These are phyloP conservation scores for Globisporangium echinulatum DNA, from an alignment of 352 stramenopile species.

Conservation along the genomic window DNA sequence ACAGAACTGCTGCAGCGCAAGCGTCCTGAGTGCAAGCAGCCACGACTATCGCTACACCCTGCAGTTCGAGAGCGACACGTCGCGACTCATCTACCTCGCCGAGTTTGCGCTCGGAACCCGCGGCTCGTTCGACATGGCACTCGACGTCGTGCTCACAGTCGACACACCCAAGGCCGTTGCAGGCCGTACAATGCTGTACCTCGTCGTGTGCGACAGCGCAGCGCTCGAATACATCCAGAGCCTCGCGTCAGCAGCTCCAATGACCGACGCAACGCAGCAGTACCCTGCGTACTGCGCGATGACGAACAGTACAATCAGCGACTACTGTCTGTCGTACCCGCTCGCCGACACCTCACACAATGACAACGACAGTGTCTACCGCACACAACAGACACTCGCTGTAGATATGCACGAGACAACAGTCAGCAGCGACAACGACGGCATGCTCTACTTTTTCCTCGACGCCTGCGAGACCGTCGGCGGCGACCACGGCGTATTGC, in stretches of 20 bases:
- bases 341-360: conserved; percentile 25
- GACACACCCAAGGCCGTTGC: conserved; percentile 14
- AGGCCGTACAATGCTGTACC: conserved; percentile 37
- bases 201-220: conserved; percentile 35
- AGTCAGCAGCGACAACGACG: conserved; percentile 11
- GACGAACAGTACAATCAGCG: conserved; percentile 36
- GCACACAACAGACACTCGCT: conserved; percentile 22
- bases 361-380: conserved; percentile 28
- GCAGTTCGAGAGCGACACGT: conserved; percentile 18
- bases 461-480: conserved; percentile 52
- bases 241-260: neutral
- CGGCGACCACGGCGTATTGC: conserved; percentile 31
- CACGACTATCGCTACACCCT: conserved; percentile 18
- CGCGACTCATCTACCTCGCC: conserved; percentile 24
- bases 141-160: conserved; percentile 35
- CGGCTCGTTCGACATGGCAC: conserved; percentile 33
- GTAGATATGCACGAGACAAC: neutral
- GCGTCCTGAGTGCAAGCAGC: no score
- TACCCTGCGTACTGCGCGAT: conserved; percentile 40
- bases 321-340: conserved; percentile 42
- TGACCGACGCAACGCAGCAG: conserved; percentile 3
- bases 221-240: conserved; percentile 15
- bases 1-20: no score
- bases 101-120: conserved; percentile 28
- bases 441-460: conserved; percentile 35